A percentile compares a stretch with the other conserved stretches of the same genome.
phyloP scores from a whole-genome alignment of 495 filamentous ascomycete species.

The Daldinia childiae region DNA sequence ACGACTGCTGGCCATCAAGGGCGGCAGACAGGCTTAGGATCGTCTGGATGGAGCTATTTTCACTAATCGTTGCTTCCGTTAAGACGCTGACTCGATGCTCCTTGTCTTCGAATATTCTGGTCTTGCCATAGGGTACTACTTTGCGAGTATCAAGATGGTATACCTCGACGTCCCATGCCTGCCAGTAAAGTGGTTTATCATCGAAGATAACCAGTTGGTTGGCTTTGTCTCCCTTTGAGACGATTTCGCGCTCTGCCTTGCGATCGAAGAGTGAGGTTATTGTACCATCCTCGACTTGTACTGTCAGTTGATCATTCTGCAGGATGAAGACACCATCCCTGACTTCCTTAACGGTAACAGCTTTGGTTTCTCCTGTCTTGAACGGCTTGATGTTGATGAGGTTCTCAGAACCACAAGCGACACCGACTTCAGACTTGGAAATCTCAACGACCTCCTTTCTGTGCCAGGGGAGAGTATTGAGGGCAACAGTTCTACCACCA shows the following conservation, averaged over 20 bases:
- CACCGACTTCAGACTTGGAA: constrained; percentile 55
- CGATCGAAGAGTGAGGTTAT: constrained; percentile 87
- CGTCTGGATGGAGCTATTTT: constrained; percentile 86
- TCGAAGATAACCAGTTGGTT: constrained; percentile 96
- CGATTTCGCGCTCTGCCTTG: constrained; percentile 73
- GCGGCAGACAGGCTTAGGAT: constrained; percentile 80
- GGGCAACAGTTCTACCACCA: constrained; percentile 57
- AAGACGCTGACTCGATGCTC: constrained; percentile 79
- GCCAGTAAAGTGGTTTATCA: constrained; percentile 98
- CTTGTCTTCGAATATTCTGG: constrained; percentile 75
- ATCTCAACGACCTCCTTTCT: constrained; percentile 76
- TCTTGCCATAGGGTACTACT: constrained; percentile 71
- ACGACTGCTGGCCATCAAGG: constrained; percentile 68
- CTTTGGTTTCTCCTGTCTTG: constrained; percentile 52
- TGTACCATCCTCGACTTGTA: constrained; percentile 74
- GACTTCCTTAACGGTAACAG: constrained; percentile 72
- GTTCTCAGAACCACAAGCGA: constrained; percentile 60
- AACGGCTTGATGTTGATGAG: constrained; percentile 61
- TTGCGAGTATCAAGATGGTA: constrained; percentile 90
- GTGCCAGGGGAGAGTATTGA: constrained; percentile 88
- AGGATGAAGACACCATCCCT: constrained; percentile 77
- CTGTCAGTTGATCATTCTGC: constrained; percentile 75
- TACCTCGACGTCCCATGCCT: constrained; percentile 98
- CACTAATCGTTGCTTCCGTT: constrained; percentile 85
- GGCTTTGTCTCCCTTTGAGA: constrained; percentile 80